These are phyloP conservation scores for Xylariales sp. DNA, from an alignment of 2,329 filamentous ascomycete species.

Conservation along the genomic window DNA sequence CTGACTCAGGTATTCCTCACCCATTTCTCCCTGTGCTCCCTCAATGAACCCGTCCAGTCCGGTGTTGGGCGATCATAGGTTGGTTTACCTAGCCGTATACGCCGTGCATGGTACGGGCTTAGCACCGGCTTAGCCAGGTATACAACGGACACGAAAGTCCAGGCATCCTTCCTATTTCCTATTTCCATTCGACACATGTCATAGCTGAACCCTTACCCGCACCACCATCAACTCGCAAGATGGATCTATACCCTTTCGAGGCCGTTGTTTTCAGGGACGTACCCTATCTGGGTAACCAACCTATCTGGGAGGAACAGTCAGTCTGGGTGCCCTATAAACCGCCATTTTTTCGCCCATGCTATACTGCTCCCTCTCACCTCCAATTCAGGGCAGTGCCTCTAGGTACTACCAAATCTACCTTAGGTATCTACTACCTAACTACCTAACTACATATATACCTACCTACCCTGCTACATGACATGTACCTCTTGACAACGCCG, in stretches of 20 bases:
- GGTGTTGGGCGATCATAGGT: background rate
- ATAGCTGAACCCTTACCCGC: constrained; percentile 22
- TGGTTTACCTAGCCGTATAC: background rate
- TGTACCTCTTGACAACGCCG: too few relatives aligned
- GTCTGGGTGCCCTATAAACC: constrained; percentile 26
- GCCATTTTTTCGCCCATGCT: constrained; percentile 9
- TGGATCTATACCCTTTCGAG: constrained; percentile 26
- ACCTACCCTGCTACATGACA: too few relatives aligned
- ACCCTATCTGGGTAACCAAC: constrained; percentile 29
- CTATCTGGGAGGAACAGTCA: background rate
- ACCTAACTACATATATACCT: too few relatives aligned
- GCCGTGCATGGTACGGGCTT: background rate
- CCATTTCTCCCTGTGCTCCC: constrained; percentile 7
- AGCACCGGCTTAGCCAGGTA: too few relatives aligned
- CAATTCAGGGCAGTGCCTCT: background rate
- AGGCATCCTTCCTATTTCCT: constrained; percentile 6
- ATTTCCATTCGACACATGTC: background rate
- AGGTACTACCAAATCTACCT: too few relatives aligned
- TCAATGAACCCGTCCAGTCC: background rate
- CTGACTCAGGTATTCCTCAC: background rate
- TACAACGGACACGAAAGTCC: background rate
- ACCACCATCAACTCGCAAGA: background rate
- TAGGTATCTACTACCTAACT: too few relatives aligned
- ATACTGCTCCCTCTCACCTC: constrained; percentile 5
- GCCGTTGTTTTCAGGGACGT: constrained; percentile 19